Evolutionary conservation across 345 rosid species (phyloP).

Genomic region (Sonneratia alba): DNA sequence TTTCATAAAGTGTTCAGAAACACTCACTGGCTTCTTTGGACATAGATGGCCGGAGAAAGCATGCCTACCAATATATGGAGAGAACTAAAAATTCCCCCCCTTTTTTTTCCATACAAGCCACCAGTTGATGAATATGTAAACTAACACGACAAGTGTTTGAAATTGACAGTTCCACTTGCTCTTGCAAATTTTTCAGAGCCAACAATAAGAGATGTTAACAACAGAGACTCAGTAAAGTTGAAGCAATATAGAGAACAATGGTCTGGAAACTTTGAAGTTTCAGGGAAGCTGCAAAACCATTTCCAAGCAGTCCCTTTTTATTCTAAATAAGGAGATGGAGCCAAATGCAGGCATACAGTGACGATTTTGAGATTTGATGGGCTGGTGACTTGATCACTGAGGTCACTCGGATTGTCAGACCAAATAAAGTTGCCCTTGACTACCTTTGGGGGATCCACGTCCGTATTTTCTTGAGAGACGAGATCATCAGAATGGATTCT

Average conservation of each 20-base stretch:
- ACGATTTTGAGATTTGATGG: constrained; percentile 82
- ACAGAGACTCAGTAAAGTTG: background rate
- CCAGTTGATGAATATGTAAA: too few species aligned
- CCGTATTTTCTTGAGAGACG: constrained; percentile 88
- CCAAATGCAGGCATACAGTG: constrained; percentile 42
- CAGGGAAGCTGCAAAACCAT: background rate
- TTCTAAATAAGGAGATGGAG: background rate
- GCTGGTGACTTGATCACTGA: constrained; percentile 67
- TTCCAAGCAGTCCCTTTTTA: background rate
- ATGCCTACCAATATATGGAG: background rate
- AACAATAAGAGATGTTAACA: background rate
- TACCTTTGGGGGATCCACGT: constrained; percentile 78
- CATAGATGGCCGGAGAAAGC: background rate
- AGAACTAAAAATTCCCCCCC: background rate
- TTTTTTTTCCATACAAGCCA: too few species aligned
- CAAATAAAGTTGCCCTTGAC: constrained; percentile 77
- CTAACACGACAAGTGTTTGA: too few species aligned
- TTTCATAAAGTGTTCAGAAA: background rate
- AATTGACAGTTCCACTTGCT: too few species aligned
- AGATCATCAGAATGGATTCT: constrained; percentile 90
- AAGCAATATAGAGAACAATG: background rate
- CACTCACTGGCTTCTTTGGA: background rate
- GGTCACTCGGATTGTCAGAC: constrained; percentile 86
- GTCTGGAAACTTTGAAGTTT: background rate
- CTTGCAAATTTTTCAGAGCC: background rate